Percentiles rank a stretch among this genome's conserved stretches.
These are phyloP conservation scores for Aureobasidium sp. DNA, from an alignment of 2,329 filamentous ascomycete species.

Conservation along the genomic window DNA sequence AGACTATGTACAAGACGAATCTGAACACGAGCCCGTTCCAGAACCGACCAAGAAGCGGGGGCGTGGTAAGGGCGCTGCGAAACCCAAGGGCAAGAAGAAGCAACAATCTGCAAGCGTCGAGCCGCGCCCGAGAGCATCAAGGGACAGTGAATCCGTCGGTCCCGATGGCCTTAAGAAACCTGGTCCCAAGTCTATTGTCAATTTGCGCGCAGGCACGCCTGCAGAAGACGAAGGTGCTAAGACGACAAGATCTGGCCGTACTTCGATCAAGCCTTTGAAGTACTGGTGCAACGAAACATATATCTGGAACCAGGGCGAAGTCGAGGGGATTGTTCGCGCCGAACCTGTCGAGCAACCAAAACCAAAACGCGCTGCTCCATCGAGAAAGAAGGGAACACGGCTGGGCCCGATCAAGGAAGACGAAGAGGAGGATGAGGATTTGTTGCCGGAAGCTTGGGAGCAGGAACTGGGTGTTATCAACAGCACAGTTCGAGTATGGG, in stretches of 20 bases:
- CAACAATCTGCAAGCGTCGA: constrained; percentile 1
- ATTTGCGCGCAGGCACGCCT: constrained; percentile 32
- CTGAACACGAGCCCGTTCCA: constrained; percentile 5
- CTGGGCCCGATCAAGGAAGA: constrained; percentile 27
- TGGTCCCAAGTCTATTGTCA: constrained; percentile 15
- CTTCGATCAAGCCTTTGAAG: constrained; percentile 69
- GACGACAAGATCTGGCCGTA: constrained; percentile 70
- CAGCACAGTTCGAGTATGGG: constrained; percentile 57
- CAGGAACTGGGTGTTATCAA: constrained; percentile 55
- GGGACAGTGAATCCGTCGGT: constrained; percentile 19
- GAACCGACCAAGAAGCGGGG: constrained; percentile 13
- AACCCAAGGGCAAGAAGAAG: constrained; percentile 7
- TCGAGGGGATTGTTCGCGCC: constrained; percentile 71
- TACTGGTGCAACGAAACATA: constrained; percentile 83
- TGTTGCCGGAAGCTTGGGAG: constrained; percentile 63
- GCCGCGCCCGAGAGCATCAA: constrained; percentile 1
- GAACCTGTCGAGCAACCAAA: constrained; percentile 48
- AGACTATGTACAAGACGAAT: neutral
- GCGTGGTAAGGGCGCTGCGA: neutral
- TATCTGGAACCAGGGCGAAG: constrained; percentile 59
- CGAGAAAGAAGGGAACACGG: constrained; percentile 28
- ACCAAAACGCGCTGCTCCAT: constrained; percentile 23
- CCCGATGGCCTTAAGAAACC: constrained; percentile 19
- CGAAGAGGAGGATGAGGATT: constrained; percentile 46
- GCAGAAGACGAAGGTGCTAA: constrained; percentile 46